Evolutionary conservation across 768 basidiomycete genomes (phyloP).

Genomic region (Phlebiopsis gigantea): DNA sequence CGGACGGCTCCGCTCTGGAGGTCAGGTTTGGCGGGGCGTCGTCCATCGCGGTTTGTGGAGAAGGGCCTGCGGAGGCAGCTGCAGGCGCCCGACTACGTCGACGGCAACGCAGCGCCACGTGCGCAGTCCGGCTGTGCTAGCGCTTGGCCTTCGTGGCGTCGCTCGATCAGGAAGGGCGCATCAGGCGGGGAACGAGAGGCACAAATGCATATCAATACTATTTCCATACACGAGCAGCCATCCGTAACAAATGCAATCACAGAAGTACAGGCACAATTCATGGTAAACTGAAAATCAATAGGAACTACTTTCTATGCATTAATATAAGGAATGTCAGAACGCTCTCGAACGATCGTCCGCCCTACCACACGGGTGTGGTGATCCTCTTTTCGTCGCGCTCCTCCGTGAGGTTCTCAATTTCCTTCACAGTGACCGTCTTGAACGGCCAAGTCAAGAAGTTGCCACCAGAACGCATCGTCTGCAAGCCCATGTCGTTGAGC

Average conservation of each 20-base stretch:
- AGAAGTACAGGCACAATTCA: background rate
- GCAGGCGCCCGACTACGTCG: background rate
- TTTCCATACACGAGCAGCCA: background rate
- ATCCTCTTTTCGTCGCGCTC: conserved; percentile 37
- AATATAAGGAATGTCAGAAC: background rate
- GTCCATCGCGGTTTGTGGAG: conserved; percentile 16
- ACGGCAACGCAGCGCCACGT: background rate
- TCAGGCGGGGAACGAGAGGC: background rate
- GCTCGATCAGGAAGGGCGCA: background rate
- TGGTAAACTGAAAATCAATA: background rate
- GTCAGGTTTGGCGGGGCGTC: conserved; percentile 31
- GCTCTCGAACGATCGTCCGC: background rate
- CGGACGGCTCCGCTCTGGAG: conserved; percentile 46
- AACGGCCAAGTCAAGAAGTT: conserved; percentile 66
- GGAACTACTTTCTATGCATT: background rate
- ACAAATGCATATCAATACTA: background rate
- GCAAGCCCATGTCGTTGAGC: conserved; percentile 54
- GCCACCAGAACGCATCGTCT: conserved; percentile 48
- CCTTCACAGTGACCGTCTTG: conserved; percentile 43
- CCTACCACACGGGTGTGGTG: background rate
- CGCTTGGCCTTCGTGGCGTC: background rate
- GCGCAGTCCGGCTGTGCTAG: background rate
- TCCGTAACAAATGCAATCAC: background rate
- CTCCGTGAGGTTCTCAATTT: conserved; percentile 40
- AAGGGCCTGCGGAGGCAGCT: background rate